phyloP scores from a whole-genome alignment of 2,329 filamentous ascomycete species.

The Emydomyces testavorans region DNA sequence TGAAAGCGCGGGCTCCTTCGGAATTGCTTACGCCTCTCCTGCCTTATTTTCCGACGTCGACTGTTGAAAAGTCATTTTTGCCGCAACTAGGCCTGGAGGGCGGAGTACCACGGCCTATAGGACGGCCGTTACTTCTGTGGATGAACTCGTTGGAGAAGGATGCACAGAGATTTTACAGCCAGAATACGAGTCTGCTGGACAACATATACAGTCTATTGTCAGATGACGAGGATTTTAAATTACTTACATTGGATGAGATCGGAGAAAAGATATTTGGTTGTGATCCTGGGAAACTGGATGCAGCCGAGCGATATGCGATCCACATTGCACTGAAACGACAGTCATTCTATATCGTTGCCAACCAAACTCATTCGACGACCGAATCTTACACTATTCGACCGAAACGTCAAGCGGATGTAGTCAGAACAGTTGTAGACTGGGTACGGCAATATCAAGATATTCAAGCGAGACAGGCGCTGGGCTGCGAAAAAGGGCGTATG shows the following conservation, averaged over 20 bases:
- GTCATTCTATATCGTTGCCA: slow-evolving; percentile 28
- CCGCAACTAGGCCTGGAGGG: slow-evolving; percentile 32
- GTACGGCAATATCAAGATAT: slow-evolving; percentile 46
- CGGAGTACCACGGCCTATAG: slow-evolving; percentile 31
- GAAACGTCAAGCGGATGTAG: slow-evolving; percentile 37
- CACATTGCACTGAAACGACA: slow-evolving; percentile 26
- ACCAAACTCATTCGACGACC: slow-evolving; percentile 26
- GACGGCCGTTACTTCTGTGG: slow-evolving; percentile 27
- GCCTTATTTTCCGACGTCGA: slow-evolving; percentile 39
- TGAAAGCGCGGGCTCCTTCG: slow-evolving; percentile 39
- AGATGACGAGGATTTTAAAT: slow-evolving; percentile 26
- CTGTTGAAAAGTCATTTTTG: slow-evolving; percentile 21
- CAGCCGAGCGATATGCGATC: slow-evolving; percentile 27
- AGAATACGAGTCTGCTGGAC: slow-evolving; percentile 27
- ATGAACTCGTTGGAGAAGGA: slow-evolving; percentile 28
- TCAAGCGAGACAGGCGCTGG: slow-evolving; percentile 22
- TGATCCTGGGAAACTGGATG: slow-evolving; percentile 23
- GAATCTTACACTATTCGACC: slow-evolving; percentile 41
- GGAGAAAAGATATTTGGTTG: slow-evolving; percentile 27
- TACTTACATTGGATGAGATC: slow-evolving; percentile 30
- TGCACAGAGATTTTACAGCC: slow-evolving; percentile 27
- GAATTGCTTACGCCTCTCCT: slow-evolving; percentile 38
- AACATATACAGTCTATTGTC: slow-evolving; percentile 31
- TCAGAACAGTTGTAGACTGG: slow-evolving; percentile 45
- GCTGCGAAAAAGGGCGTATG: background rate